phyloP scores from a whole-genome alignment of 345 rosid species.

The Citrus inodora region DNA sequence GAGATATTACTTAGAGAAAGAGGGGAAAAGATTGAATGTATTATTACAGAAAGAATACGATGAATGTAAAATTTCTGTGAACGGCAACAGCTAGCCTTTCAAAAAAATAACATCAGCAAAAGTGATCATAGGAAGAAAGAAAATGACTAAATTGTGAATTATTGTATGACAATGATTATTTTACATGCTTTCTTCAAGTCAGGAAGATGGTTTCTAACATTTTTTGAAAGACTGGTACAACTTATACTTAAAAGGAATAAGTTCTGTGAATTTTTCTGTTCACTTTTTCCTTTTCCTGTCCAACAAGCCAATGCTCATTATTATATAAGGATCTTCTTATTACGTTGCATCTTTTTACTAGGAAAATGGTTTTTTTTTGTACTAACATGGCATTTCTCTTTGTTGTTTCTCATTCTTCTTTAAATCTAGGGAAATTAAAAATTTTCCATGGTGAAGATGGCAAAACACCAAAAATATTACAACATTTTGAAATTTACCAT shows the following conservation, averaged over 20 bases:
- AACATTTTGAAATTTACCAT: too few relatives aligned
- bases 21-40: not conserved
- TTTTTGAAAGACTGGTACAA: not conserved
- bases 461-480: too few relatives aligned
- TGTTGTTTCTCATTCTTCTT: not conserved
- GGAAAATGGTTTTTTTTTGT: not conserved
- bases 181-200: not conserved
- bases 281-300: not conserved
- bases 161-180: not conserved
- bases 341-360: not conserved
- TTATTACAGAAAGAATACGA: not conserved
- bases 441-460: too few relatives aligned
- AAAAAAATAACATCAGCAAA: not conserved
- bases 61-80: not conserved
- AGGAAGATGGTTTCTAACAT: not conserved
- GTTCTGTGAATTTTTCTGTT: not conserved
- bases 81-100: not conserved
- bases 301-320: not conserved
- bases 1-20: not conserved
- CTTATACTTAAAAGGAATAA: not conserved
- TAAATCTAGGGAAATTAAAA: not conserved
- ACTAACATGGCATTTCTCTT: not conserved
- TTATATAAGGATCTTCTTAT: not conserved
- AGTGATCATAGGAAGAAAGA: not conserved
- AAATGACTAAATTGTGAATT: not conserved